Percentiles rank a stretch among this genome's conserved stretches.
Evolutionary conservation across 2,329 filamentous ascomycete genomes (phyloP).

Genomic region (Colletotrichum sp.): DNA sequence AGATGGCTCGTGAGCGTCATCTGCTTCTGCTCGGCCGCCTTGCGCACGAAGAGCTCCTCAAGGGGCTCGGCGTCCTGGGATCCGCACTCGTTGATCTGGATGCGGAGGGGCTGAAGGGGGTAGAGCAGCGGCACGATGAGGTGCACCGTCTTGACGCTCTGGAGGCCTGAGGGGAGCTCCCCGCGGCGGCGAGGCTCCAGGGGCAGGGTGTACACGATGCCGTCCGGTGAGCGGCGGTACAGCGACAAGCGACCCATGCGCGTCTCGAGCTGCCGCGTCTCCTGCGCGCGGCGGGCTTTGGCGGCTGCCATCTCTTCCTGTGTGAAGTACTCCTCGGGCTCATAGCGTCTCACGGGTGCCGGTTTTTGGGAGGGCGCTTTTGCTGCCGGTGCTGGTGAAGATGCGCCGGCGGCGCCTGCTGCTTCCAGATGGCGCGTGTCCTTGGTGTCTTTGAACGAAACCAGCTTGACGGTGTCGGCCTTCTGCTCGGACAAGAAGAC

Average conservation of each 20-base stretch:
- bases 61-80: slow-evolving; percentile 65
- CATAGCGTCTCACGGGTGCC: slow-evolving; percentile 33
- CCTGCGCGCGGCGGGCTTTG: slow-evolving; percentile 65
- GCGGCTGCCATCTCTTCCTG: slow-evolving; percentile 67
- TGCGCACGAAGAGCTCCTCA: slow-evolving; percentile 69
- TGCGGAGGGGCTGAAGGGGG: slow-evolving; percentile 69
- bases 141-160: slow-evolving; percentile 66
- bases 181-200: slow-evolving; percentile 67
- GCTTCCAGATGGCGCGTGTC: slow-evolving; percentile 48
- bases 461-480: slow-evolving; percentile 73
- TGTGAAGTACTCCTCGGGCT: slow-evolving; percentile 57
- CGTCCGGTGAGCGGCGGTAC: slow-evolving; percentile 74
- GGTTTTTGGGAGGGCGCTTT: neutral
- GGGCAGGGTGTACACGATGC: slow-evolving; percentile 72
- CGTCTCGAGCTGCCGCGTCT: slow-evolving; percentile 76
- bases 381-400: neutral
- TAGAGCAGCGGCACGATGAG: slow-evolving; percentile 75
- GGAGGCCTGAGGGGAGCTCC: slow-evolving; percentile 66
- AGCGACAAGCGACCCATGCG: slow-evolving; percentile 71
- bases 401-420: neutral
- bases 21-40: slow-evolving; percentile 59
- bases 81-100: slow-evolving; percentile 70
- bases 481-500: slow-evolving; percentile 71
- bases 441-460: slow-evolving; percentile 62
- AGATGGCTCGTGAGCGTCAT: slow-evolving; percentile 75